Conservation (phyloP, 768 basidiomycete species). For the Termitomyces sp. region DNA sequence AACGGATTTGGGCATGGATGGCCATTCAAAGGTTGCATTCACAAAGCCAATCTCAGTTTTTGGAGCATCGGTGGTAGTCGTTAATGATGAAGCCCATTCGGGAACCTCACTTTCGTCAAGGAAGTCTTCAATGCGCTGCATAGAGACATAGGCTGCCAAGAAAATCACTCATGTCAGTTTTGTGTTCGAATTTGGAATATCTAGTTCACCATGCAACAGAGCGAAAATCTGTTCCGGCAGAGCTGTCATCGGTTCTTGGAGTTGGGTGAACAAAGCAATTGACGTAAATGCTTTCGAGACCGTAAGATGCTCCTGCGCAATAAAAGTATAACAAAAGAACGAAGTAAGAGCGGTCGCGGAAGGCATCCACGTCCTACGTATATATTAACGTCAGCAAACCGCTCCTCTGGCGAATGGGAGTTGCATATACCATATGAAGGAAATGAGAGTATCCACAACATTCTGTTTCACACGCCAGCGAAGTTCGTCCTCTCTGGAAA, state of each 20-base stretch:
- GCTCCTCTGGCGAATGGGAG: background rate
- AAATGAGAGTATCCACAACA: constrained; percentile 50
- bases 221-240: constrained; percentile 62
- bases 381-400: background rate
- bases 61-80: constrained; percentile 16
- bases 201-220: constrained; percentile 47
- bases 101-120: constrained; percentile 72
- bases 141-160: constrained; percentile 60
- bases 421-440: constrained; percentile 57
- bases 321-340: constrained; percentile 62
- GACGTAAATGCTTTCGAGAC: constrained; percentile 81
- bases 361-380: constrained; percentile 62
- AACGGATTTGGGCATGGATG: constrained; percentile 24
- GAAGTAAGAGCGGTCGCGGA: constrained; percentile 59
- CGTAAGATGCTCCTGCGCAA: constrained; percentile 60
- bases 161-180: constrained; percentile 7
- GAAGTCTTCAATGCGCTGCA: constrained; percentile 75
- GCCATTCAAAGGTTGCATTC: constrained; percentile 55
- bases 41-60: constrained; percentile 43
- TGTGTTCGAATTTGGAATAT: background rate
- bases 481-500: constrained; percentile 58
- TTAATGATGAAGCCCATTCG: constrained; percentile 69
- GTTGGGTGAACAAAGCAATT: constrained; percentile 67
- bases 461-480: constrained; percentile 63
- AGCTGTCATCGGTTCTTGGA: constrained; percentile 62